Evolutionary conservation across 768 basidiomycete species (phyloP).

Genomic region (Agrocybe praecox): DNA sequence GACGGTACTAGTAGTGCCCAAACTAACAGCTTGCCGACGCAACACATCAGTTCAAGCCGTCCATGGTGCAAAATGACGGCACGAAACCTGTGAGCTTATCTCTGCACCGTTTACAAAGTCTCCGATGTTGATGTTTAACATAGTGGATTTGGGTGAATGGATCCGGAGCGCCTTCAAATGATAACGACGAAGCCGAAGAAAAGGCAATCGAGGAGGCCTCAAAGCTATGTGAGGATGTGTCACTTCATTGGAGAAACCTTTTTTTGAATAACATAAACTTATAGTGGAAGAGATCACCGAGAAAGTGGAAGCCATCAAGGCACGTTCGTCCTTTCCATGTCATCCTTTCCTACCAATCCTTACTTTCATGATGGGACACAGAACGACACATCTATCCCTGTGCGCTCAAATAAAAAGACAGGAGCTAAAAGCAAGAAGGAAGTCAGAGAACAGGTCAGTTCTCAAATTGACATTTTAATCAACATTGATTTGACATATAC

Average conservation of each 20-base stretch:
- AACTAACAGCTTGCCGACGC: neutral
- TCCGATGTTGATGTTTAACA: neutral
- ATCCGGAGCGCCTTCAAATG: conserved; percentile 4
- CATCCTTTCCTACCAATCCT: neutral
- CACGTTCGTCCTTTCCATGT: conserved; percentile 18
- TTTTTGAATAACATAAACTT: neutral
- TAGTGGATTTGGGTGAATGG: conserved; percentile 72
- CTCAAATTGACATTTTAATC: neutral
- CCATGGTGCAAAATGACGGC: conserved; percentile 79
- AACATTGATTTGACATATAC: neutral
- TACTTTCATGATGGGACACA: conserved; percentile 21
- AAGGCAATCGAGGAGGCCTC: conserved; percentile 50
- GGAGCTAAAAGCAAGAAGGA: conserved; percentile 78
- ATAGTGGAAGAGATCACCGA: conserved; percentile 61
- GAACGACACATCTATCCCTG: conserved; percentile 68
- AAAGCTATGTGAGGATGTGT: conserved; percentile 38
- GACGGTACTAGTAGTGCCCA: too few species aligned
- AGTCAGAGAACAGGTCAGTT: conserved; percentile 62
- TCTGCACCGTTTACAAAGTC: neutral
- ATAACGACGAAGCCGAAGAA: conserved; percentile 22
- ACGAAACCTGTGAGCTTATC: conserved; percentile 61
- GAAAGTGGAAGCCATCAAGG: conserved; percentile 64
- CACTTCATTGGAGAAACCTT: neutral
- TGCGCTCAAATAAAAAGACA: conserved; percentile 70
- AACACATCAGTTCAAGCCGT: conserved; percentile 61